Conservation (phyloP, 495 filamentous ascomycete genomes). For the Lindgomyces ingoldianus region DNA sequence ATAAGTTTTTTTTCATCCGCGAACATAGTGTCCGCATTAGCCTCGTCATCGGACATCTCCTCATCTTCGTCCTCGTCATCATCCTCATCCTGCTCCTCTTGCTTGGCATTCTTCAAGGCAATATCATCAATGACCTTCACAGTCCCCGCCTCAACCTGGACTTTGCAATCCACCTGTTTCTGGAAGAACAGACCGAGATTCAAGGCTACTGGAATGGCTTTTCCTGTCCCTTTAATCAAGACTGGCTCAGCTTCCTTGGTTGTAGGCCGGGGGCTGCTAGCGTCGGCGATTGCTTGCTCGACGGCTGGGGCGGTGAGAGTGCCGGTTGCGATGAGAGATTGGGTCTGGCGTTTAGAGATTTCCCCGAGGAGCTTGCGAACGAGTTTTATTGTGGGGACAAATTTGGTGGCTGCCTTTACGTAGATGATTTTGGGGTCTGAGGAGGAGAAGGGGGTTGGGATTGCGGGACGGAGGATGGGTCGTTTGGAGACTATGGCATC, state of each 20-base stretch:
- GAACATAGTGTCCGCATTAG: constrained; percentile 23
- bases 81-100: constrained; percentile 25
- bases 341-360: constrained; percentile 58
- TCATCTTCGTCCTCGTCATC: constrained; percentile 32
- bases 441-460: constrained; percentile 59
- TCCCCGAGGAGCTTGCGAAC: constrained; percentile 69
- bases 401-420: constrained; percentile 70
- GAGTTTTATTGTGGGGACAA: constrained; percentile 81
- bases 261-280: neutral
- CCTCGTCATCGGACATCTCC: neutral
- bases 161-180: constrained; percentile 41
- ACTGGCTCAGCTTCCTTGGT: constrained; percentile 53
- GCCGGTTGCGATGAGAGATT: constrained; percentile 34
- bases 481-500: constrained; percentile 61
- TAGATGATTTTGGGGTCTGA: constrained; percentile 68
- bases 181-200: constrained; percentile 48
- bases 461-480: constrained; percentile 68
- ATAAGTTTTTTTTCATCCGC: constrained; percentile 24
- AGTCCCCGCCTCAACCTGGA: constrained; percentile 45
- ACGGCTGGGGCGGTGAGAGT: constrained; percentile 11
- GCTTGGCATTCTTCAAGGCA: constrained; percentile 33
- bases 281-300: constrained; percentile 41
- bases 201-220: constrained; percentile 73
- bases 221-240: constrained; percentile 73
- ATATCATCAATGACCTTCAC: constrained; percentile 49